Evolutionary conservation across 352 stramenopile species (phyloP).

Genomic region (Pythium phragmiticola): DNA sequence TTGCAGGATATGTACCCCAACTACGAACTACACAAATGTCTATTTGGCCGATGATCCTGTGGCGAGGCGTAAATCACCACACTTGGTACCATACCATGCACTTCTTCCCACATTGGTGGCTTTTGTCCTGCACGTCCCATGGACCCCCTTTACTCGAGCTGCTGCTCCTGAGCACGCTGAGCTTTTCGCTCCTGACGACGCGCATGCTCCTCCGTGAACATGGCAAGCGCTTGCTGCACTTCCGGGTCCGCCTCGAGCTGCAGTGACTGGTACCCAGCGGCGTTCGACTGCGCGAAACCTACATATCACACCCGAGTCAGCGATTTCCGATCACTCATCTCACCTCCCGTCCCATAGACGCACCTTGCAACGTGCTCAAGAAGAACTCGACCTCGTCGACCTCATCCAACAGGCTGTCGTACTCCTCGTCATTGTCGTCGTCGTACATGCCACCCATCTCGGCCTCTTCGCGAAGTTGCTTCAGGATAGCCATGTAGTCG

Average conservation of each 20-base stretch:
- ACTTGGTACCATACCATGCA: no score
- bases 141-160: slow-evolving; percentile 12
- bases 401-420: slow-evolving; percentile 90
- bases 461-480: slow-evolving; percentile 90
- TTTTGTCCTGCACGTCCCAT: no score
- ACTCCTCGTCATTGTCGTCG: slow-evolving; percentile 92
- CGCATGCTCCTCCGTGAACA: slow-evolving; percentile 56
- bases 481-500: slow-evolving; percentile 93
- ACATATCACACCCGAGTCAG: not conserved
- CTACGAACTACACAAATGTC: no score
- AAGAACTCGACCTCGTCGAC: slow-evolving; percentile 93
- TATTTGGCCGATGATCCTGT: no score
- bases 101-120: no score
- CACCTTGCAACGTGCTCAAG: slow-evolving; percentile 82
- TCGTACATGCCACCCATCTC: slow-evolving; percentile 66
- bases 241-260: slow-evolving; percentile 57
- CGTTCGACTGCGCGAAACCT: slow-evolving; percentile 54
- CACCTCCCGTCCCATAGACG: not conserved
- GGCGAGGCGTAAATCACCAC: no score
- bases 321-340: not conserved
- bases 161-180: slow-evolving; percentile 18
- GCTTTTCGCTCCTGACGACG: slow-evolving; percentile 46
- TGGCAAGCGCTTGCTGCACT: slow-evolving; percentile 52
- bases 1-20: no score
- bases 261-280: slow-evolving; percentile 56